Conservation (phyloP, 1,284 basidiomycete genomes). For the Tylopilus sp. region DNA sequence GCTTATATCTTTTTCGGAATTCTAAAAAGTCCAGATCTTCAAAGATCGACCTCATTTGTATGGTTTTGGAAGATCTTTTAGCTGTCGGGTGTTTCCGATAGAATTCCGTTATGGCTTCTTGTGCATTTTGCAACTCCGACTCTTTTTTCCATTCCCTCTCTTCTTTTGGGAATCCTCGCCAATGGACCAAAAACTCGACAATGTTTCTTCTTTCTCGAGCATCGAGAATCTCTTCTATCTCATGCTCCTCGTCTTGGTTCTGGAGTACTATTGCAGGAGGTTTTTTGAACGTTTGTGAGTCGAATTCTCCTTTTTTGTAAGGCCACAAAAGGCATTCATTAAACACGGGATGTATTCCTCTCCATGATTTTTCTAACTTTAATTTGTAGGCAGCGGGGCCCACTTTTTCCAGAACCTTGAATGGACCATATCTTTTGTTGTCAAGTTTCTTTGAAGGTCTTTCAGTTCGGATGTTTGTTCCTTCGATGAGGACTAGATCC, state of each 20-base stretch:
- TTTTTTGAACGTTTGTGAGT: neutral
- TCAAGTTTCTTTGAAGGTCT: too few relatives aligned
- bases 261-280: neutral
- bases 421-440: neutral
- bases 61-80: too few relatives aligned
- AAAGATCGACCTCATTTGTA: too few relatives aligned
- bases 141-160: neutral
- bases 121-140: neutral
- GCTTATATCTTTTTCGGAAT: too few relatives aligned
- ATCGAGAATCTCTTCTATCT: neutral
- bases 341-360: too few relatives aligned
- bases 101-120: neutral
- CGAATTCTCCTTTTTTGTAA: neutral
- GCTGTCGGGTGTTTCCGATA: neutral
- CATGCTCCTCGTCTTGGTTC: neutral
- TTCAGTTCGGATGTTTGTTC: too few relatives aligned
- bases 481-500: too few relatives aligned
- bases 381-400: neutral
- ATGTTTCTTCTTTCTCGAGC: rapidly evolving
- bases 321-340: neutral
- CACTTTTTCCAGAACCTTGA: neutral
- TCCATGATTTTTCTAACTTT: too few relatives aligned
- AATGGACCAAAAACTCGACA: neutral
- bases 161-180: neutral
- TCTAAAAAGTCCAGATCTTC: too few relatives aligned